Evolutionary conservation across 225 moss, liverwort and hornwort genomes (phyloP).

Genomic region (Climacium dendroides): DNA sequence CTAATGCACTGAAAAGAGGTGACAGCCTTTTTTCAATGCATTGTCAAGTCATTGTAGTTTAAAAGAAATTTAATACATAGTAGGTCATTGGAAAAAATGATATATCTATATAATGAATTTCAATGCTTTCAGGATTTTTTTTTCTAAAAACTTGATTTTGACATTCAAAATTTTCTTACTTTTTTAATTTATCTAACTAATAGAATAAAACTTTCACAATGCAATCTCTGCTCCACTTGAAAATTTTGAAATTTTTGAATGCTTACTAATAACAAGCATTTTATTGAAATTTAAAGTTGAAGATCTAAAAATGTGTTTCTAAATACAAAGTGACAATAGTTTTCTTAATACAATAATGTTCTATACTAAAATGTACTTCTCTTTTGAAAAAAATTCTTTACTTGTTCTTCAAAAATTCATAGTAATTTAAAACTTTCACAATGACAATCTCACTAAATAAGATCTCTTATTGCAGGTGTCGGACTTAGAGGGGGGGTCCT

Average conservation of each 20-base stretch:
- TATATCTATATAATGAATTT: neutral
- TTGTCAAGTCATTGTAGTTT: neutral
- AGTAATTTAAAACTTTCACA: no score
- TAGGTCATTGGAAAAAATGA: neutral
- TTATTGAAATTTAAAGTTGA: neutral
- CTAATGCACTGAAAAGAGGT: no score
- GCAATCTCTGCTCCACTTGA: neutral
- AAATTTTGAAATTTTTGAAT: neutral
- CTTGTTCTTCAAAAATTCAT: no score
- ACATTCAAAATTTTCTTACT: neutral
- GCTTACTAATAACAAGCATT: neutral
- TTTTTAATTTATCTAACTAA: neutral
- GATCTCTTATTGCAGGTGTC: no score
- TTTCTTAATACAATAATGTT: neutral
- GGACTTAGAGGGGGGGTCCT: no score
- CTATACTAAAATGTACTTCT: neutral
- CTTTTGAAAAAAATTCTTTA: neutral
- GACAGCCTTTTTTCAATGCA: no score
- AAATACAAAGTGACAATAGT: neutral
- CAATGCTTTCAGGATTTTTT: neutral
- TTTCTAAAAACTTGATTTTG: neutral
- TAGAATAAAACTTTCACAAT: rapidly evolving
- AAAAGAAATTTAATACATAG: rapidly evolving
- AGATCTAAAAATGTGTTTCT: neutral
- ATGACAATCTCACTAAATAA: no score